phyloP scores from a whole-genome alignment of 2,329 filamentous ascomycete species.

The Xylariaceae sp. region DNA sequence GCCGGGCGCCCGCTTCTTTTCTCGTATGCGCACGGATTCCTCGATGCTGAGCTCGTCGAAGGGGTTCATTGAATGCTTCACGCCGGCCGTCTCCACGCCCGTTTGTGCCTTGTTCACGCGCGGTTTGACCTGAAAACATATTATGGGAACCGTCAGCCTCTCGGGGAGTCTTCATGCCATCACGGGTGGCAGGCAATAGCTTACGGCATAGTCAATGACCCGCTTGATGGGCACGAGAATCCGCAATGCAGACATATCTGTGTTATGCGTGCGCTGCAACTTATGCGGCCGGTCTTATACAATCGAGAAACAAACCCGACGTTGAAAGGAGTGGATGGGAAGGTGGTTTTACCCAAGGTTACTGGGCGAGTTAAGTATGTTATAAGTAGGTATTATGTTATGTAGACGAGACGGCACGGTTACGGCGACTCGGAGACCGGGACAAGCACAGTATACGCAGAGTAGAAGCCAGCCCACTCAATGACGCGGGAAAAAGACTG shows the following conservation, averaged over 20 bases:
- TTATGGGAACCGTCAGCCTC: slow-evolving; percentile 1
- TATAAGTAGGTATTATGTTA: too few relatives aligned
- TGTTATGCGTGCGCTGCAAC: neutral
- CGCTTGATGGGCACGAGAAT: slow-evolving; percentile 78
- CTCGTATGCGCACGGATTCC: slow-evolving; percentile 89
- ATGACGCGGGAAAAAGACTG: slow-evolving; percentile 30
- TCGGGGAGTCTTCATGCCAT: neutral
- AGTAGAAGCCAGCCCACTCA: neutral
- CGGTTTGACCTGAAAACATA: slow-evolving; percentile 53
- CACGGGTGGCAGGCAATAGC: slow-evolving; percentile 27
- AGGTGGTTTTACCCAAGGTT: neutral
- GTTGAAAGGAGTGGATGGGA: slow-evolving; percentile 1
- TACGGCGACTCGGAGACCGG: too few relatives aligned
- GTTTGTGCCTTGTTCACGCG: slow-evolving; percentile 69
- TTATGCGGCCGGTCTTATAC: neutral
- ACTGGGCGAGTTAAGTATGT: neutral
- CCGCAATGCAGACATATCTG: slow-evolving; percentile 56
- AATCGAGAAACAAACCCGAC: neutral
- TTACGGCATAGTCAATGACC: slow-evolving; percentile 81
- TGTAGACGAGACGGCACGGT: too few relatives aligned
- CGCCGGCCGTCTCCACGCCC: slow-evolving; percentile 82
- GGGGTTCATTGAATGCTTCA: slow-evolving; percentile 98
- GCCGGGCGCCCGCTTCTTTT: slow-evolving; percentile 66
- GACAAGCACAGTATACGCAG: too few relatives aligned
- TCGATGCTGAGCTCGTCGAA: slow-evolving; percentile 98